Base-by-base conservation (phyloP, 257 asterid species). In the Nicotiana benthamiana region DNA sequence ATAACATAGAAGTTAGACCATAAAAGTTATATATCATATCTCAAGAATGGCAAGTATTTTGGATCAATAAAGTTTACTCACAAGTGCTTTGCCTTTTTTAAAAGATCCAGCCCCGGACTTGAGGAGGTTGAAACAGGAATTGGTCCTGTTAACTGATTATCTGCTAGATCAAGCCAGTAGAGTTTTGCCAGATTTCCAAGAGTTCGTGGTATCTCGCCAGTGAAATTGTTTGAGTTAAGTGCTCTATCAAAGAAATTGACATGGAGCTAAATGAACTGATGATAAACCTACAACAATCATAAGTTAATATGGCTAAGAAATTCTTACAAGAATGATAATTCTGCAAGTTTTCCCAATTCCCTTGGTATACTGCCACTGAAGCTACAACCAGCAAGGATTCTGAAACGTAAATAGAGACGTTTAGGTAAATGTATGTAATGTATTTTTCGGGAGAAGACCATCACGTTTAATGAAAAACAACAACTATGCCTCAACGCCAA, bases 311-410 rank as follows among this genome's bases (percentile, higher is more conserved):
- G 5, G 26, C 17, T 36, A 78, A 46, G 68, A 62, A 79, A 48
- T 80, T 83, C 97, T 90, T 90, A 95, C 99, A 95, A 83, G 85
- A 95, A 95, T n/a, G 99, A 93, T 63, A 95, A 90, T 36, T 90
- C 90, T 4, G 89, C 72, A 79, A 95, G 92, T 60, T 90, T 91
- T 80, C 98, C 99, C 74, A 95, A 64, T 82, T 95, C 97, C 84
- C 82, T 84, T 51, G 98, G 99, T 89, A 95, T 87, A 80, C 75
- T 86, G 83, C 92, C 92, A 28, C 90, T 88, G 83, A 95, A 93
- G 88, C 97, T 80, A 80, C 99, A 95, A 75, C 99, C 99, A 27
- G 99, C 98, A 12, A 95, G 88, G 84, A 95, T 95, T 84, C 99
- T 95, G 93, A 78, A 80, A 78, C 62, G 43, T 56, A 83, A 26